A percentile compares a stretch with the other conserved stretches of the same genome.
Evolutionary conservation across 1,284 basidiomycete species (phyloP).

Genomic region (Rhizopogon hawkerae): DNA sequence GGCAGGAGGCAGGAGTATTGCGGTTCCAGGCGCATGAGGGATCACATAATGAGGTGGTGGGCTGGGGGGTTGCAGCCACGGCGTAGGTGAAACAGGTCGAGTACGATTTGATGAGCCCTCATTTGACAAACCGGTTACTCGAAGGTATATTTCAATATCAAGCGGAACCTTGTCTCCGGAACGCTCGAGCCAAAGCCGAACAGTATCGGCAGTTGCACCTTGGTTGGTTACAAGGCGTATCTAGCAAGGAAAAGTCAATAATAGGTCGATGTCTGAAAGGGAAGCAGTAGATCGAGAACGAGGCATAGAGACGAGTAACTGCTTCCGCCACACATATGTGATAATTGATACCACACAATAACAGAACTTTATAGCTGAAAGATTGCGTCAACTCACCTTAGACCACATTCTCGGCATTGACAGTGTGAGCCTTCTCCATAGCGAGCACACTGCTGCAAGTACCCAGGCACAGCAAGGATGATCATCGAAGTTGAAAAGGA

Average conservation of each 20-base stretch:
- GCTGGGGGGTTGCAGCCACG: constrained; percentile 33
- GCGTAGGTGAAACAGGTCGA: constrained; percentile 28
- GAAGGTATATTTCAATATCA: constrained; percentile 69
- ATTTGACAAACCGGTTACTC: constrained; percentile 32
- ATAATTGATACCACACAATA: constrained; percentile 8
- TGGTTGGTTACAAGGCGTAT: constrained; percentile 66
- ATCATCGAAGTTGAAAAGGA: constrained; percentile 56
- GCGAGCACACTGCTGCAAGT: constrained; percentile 51
- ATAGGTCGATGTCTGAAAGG: constrained; percentile 5
- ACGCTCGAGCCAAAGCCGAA: constrained; percentile 71
- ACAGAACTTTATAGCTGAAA: not conserved
- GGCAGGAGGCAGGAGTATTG: constrained; percentile 30
- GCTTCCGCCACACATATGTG: not conserved
- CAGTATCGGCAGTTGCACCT: constrained; percentile 61
- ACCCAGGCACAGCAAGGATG: constrained; percentile 64
- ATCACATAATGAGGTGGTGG: constrained; percentile 31
- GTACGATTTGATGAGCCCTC: constrained; percentile 19
- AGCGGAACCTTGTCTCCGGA: constrained; percentile 58
- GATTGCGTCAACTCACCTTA: constrained; percentile 41
- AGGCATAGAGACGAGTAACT: not conserved
- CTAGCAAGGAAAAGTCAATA: constrained; percentile 26
- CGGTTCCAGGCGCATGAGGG: constrained; percentile 28
- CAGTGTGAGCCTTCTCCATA: constrained; percentile 55
- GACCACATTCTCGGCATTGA: constrained; percentile 64
- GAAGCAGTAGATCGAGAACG: constrained; percentile 9